These are phyloP conservation scores for Apophysomyces ossiformis DNA, from an alignment of 371 early-diverging fungal genomes.

Conservation along the genomic window DNA sequence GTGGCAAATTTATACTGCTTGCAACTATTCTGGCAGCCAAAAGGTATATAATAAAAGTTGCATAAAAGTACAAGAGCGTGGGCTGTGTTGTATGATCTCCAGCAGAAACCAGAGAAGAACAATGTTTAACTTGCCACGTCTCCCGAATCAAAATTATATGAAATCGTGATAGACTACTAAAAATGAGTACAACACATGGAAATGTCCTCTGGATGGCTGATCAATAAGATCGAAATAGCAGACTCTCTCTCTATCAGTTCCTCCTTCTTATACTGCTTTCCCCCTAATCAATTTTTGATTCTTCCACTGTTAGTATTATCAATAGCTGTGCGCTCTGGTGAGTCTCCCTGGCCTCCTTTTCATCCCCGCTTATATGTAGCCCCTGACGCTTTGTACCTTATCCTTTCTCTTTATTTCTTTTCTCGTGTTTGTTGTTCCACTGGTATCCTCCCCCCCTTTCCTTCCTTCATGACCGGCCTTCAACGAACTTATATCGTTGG, in stretches of 20 bases:
- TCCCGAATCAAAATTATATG: neutral
- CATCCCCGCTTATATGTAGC: slow-evolving; percentile 9
- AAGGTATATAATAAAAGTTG: neutral
- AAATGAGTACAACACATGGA: neutral
- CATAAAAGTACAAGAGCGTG: neutral
- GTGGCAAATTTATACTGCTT: slow-evolving; percentile 1
- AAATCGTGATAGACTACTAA: slow-evolving; percentile 15
- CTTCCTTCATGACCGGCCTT: slow-evolving; percentile 12
- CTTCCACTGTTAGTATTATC: neutral
- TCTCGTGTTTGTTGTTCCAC: slow-evolving; percentile 4
- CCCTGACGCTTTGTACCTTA: slow-evolving; percentile 6
- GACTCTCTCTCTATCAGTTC: neutral
- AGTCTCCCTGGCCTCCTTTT: slow-evolving; percentile 9
- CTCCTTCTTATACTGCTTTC: slow-evolving; percentile 1
- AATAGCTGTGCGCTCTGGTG: neutral
- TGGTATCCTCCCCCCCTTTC: slow-evolving; percentile 11
- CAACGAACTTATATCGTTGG: slow-evolving; percentile 10
- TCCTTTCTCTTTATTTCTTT: slow-evolving; percentile 12
- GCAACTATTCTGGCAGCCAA: neutral
- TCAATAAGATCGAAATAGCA: neutral
- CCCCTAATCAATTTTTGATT: neutral
- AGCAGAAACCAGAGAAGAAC: neutral
- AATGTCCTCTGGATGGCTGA: neutral
- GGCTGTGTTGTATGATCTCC: neutral
- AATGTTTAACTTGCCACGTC: slow-evolving; percentile 1